A percentile compares a stretch with the other conserved stretches of the same genome.
These are phyloP conservation scores for Lichtheimia ramosa DNA, from an alignment of 371 early-diverging fungal species.

Conservation along the genomic window DNA sequence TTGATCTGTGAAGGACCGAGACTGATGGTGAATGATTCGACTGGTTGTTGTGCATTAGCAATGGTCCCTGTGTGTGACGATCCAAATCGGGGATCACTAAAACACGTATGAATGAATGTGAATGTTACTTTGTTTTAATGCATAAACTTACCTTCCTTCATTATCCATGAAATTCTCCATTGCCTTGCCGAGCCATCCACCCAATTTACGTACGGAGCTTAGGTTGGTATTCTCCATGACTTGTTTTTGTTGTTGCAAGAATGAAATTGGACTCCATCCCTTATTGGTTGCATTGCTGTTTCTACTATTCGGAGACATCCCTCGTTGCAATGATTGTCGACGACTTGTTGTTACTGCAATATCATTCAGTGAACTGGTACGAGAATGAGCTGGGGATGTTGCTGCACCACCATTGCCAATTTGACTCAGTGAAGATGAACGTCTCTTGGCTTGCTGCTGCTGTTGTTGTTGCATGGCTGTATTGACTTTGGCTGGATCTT, in stretches of 20 bases:
- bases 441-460: slow-evolving; percentile 15
- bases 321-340: slow-evolving; percentile 28
- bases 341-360: slow-evolving; percentile 5
- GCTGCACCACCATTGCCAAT: neutral
- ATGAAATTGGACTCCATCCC: slow-evolving; percentile 64
- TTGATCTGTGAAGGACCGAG: slow-evolving; percentile 75
- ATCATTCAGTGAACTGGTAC: slow-evolving; percentile 22
- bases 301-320: slow-evolving; percentile 12
- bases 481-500: slow-evolving; percentile 56
- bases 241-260: slow-evolving; percentile 68
- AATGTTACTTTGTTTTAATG: neutral
- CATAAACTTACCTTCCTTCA: slow-evolving; percentile 35
- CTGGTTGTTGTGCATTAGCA: slow-evolving; percentile 41
- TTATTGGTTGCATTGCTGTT: neutral
- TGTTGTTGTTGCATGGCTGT: slow-evolving; percentile 23
- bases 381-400: slow-evolving; percentile 22
- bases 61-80: neutral
- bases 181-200: slow-evolving; percentile 71
- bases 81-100: slow-evolving; percentile 15
- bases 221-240: slow-evolving; percentile 59
- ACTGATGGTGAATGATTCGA: slow-evolving; percentile 74
- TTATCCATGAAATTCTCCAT: slow-evolving; percentile 71
- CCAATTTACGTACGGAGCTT: slow-evolving; percentile 62
- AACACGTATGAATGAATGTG: neutral
- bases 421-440: slow-evolving; percentile 29